Percentiles rank a stretch among this genome's conserved stretches.
Evolutionary conservation across 2,329 filamentous ascomycete genomes (phyloP).

Genomic region (Claviceps spartinae): DNA sequence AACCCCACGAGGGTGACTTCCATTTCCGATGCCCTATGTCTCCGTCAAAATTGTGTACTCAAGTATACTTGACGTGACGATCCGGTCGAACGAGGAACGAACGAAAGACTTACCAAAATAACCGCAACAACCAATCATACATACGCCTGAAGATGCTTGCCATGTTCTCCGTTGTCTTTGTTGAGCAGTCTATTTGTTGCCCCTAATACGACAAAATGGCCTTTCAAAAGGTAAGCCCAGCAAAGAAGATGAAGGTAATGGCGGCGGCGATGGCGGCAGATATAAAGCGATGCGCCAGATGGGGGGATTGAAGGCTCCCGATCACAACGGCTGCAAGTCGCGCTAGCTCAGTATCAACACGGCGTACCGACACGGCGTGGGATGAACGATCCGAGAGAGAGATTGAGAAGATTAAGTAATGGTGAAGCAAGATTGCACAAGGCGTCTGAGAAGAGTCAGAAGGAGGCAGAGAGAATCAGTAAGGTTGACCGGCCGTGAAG

Average conservation of each 20-base stretch:
- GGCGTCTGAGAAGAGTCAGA: not conserved
- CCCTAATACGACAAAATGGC: not conserved
- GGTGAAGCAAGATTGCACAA: not conserved
- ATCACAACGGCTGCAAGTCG: not conserved
- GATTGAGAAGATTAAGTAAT: not conserved
- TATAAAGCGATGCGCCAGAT: not conserved
- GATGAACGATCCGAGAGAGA: not conserved
- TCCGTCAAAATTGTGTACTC: constrained; percentile 9
- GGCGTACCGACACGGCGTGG: not conserved
- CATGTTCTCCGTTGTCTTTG: constrained; percentile 38
- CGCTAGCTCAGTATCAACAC: not conserved
- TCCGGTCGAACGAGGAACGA: not conserved
- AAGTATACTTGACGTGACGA: not conserved
- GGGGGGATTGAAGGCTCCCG: not conserved
- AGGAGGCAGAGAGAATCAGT: constrained; percentile 1
- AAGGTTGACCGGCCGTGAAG: constrained; percentile 2
- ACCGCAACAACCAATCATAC: constrained; percentile 95
- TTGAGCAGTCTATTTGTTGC: too few species aligned
- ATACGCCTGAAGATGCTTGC: constrained; percentile 83
- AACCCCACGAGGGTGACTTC: constrained; percentile 98
- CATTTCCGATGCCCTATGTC: constrained; percentile 87
- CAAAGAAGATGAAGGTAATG: not conserved
- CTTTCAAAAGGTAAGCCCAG: not conserved
- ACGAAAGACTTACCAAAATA: constrained; percentile 67
- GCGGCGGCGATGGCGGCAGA: not conserved